Evolutionary conservation across 805 yeast genomes (phyloP).

Genomic region (Wickerhamia fluorescens): DNA sequence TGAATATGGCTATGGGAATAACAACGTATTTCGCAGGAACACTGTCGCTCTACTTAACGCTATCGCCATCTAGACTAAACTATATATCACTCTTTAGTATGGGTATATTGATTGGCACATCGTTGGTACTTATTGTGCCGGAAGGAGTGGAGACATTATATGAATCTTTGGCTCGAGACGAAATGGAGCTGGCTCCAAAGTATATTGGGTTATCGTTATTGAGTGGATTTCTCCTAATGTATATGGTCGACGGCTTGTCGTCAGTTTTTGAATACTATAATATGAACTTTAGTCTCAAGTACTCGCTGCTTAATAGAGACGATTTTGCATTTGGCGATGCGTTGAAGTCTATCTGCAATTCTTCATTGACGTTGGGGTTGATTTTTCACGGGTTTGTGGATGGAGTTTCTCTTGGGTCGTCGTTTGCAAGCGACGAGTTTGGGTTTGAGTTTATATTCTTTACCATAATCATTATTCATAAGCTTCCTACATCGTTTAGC

Average conservation of each 20-base stretch:
- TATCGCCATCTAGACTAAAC: slow-evolving; percentile 23
- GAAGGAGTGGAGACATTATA: slow-evolving; percentile 51
- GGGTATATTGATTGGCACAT: slow-evolving; percentile 57
- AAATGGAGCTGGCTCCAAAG: slow-evolving; percentile 11
- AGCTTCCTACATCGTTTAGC: slow-evolving; percentile 70
- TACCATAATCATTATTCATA: slow-evolving; percentile 59
- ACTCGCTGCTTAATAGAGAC: background rate
- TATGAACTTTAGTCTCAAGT: slow-evolving; percentile 7
- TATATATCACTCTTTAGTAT: slow-evolving; percentile 45
- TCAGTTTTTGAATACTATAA: slow-evolving; percentile 3
- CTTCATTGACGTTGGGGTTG: slow-evolving; percentile 54
- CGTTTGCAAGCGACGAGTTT: slow-evolving; percentile 33
- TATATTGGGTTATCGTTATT: slow-evolving; percentile 44
- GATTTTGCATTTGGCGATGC: slow-evolving; percentile 1
- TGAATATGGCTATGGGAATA: slow-evolving; percentile 13
- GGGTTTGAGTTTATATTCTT: slow-evolving; percentile 42
- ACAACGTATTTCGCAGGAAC: slow-evolving; percentile 15
- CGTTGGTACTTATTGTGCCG: slow-evolving; percentile 54
- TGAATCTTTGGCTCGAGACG: slow-evolving; percentile 10
- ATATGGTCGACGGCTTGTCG: slow-evolving; percentile 37
- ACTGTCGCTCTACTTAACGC: slow-evolving; percentile 19
- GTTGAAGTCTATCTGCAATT: slow-evolving; percentile 22
- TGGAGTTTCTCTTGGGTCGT: slow-evolving; percentile 66
- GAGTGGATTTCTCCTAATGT: slow-evolving; percentile 50
- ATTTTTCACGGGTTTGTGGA: slow-evolving; percentile 64